Conservation (phyloP, 306 rosid species). For the Cicer judaicum region DNA sequence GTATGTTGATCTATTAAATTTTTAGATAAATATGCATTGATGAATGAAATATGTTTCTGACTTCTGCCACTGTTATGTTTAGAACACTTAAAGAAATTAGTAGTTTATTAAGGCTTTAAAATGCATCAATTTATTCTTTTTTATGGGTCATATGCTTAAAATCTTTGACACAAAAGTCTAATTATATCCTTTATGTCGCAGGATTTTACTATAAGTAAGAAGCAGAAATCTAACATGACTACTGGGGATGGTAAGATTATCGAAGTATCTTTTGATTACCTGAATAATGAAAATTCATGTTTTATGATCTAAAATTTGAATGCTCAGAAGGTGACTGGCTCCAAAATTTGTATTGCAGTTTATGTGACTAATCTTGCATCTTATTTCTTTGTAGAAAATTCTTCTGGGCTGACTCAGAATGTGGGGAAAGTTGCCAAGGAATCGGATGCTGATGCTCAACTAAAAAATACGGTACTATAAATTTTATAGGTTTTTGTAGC, state of each 20-base stretch:
- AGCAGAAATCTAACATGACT: slow-evolving; percentile 36
- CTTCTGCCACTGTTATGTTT: slow-evolving; percentile 12
- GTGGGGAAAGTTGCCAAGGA: slow-evolving; percentile 23
- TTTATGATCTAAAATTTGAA: slow-evolving; percentile 44
- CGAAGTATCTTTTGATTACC: slow-evolving; percentile 33
- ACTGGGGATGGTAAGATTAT: slow-evolving; percentile 51
- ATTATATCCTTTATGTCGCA: slow-evolving; percentile 38
- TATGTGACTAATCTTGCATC: slow-evolving; percentile 31
- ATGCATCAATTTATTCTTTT: slow-evolving; percentile 4
- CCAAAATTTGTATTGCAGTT: slow-evolving; percentile 28
- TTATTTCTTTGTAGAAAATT: slow-evolving; percentile 41
- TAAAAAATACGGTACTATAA: slow-evolving; percentile 43
- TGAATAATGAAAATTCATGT: slow-evolving; percentile 30
- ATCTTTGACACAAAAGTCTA: neutral
- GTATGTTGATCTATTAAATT: slow-evolving; percentile 47
- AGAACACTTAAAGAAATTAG: slow-evolving; percentile 1
- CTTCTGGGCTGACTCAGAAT: slow-evolving; percentile 42
- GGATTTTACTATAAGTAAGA: slow-evolving; percentile 44
- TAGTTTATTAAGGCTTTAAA: slow-evolving; percentile 15
- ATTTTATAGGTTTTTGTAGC: slow-evolving; percentile 1
- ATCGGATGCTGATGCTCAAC: slow-evolving; percentile 30
- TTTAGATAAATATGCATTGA: neutral
- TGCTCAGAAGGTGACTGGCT: slow-evolving; percentile 32
- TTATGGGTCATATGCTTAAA: slow-evolving; percentile 7
- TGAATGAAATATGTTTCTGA: slow-evolving; percentile 22